Base-by-base conservation (phyloP, 352 stramenopile genomes). In the Phytophthora europaea region DNA sequence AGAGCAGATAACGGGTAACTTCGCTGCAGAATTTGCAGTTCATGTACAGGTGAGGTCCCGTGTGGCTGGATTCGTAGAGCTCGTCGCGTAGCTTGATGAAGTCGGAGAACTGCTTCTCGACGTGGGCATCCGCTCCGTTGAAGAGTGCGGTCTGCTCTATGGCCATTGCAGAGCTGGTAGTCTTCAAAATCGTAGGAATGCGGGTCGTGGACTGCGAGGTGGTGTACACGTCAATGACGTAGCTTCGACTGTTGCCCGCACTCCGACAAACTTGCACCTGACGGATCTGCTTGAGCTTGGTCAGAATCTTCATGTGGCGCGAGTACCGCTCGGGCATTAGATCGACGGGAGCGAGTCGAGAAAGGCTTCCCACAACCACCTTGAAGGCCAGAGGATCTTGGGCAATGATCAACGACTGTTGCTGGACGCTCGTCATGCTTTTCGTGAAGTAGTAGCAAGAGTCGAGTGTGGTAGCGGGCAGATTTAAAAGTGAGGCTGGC, bases 1-100 rank as follows among this genome's bases (percentile, higher is more conserved):
- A 75, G 6, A 82, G 58, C 22, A 87, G 69, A 45, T 75, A 87
- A 55, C 79, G 65, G 40, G 78, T 81, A 34, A 84, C 67, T 50
- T 80, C 69, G 56, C 72, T 65, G 64, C 82, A 86, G 57, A 85
- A 89, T 23, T 61, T 57, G 65, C 82, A 89, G 52, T 65, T 65
- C 40, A 65, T 63, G 55, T 73, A 54, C 20, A 69, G 34, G 26
- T 84, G 77, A 18, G 59, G 67, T 2, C 67, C 57, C 1, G 65
- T 64, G 53, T 85, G 75, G 34, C 73, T 73, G 60, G 59, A 66
- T 12, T 79, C 61, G 57, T 76, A 84, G 31, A 82, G 54, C 38
- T 80, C 64, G 55, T 86, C 69, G 0, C 83, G 83, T 8, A 90
- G 66, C 51, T 70, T 57, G 16, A 79, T 68, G 22, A 90, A 70